Evolutionary conservation across 805 yeast genomes (phyloP), one percentile per base, ranked within the genome.

Genomic region (Jamesozyma lodderae): DNA sequence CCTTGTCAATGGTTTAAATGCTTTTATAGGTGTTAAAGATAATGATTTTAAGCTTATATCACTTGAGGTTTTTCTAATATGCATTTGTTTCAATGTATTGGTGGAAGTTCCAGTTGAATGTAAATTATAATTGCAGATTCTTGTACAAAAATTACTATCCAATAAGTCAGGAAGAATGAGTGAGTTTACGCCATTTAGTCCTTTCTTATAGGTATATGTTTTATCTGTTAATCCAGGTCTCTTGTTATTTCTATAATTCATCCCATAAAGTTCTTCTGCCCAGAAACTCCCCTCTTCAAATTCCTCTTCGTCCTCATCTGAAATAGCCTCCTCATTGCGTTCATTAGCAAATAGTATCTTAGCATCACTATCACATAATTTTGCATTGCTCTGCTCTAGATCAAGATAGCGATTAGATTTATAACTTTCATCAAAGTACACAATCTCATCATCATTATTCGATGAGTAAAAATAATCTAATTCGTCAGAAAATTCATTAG

Each of bases 341-440:
- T 54, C 59, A 27, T 52, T 50, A 29, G 50, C 52, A 37, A 54
- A 54, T 13, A 51, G 44, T 37, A 47, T 46, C 38, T 48, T 42
- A 15, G 59, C 54, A 31, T 54, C 55, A 26, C 43, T 49, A 30
- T 39, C 38, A 25, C 46, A 48, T 19, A 47, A 44, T 7, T 49
- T 43, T 3, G 51, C 45, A 33, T 44, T 35, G 36, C 31, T 41
- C 6, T 30, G 23, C 8, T 18, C n/a, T 8, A 30, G 19, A 11
- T 19, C 18, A 8, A 17, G 6, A 8, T 11, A 20, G 4, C 7
- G 13, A n/a, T 21, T 18, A n/a, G 45, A 42, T 26, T 41, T 44
- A 28, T 43, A 42, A 14, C 37, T 40, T n/a, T 47, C 43, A 27
- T 50, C 50, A 33, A 41, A 45, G 4, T 38, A 41, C 4, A 37